phyloP scores from a whole-genome alignment of 2,329 filamentous ascomycete genomes.

The Aspergillus sp. region DNA sequence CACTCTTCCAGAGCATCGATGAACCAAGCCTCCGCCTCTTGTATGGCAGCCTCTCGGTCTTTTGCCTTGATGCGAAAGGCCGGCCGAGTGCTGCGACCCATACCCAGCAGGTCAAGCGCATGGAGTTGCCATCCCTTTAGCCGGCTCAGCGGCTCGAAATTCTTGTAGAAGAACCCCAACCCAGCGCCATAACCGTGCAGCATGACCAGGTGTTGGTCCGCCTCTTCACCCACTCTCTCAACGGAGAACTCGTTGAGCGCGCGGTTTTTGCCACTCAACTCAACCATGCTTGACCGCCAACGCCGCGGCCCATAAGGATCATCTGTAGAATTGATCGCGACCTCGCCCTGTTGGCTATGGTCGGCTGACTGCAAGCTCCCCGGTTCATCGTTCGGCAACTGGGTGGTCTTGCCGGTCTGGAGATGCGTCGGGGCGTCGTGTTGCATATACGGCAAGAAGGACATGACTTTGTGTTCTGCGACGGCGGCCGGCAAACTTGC shows the following conservation, averaged over 20 bases:
- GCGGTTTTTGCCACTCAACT: slow-evolving; percentile 79
- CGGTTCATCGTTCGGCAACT: slow-evolving; percentile 23
- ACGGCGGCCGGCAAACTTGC: slow-evolving; percentile 74
- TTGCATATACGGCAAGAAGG: slow-evolving; percentile 77
- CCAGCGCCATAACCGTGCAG: slow-evolving; percentile 95
- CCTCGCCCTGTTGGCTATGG: slow-evolving; percentile 42
- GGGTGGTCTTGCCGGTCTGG: slow-evolving; percentile 54
- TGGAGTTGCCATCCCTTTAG: slow-evolving; percentile 82
- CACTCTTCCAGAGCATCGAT: slow-evolving; percentile 95
- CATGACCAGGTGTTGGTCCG: slow-evolving; percentile 88
- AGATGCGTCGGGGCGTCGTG: slow-evolving; percentile 65
- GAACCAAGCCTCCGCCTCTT: slow-evolving; percentile 93
- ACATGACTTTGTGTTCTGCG: slow-evolving; percentile 86
- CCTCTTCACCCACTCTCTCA: slow-evolving; percentile 74
- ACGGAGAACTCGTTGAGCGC: slow-evolving; percentile 91
- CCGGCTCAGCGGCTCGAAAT: slow-evolving; percentile 84
- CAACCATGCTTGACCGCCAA: slow-evolving; percentile 84
- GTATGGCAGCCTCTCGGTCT: slow-evolving; percentile 73
- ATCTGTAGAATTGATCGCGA: slow-evolving; percentile 48
- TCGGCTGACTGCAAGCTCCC: slow-evolving; percentile 37
- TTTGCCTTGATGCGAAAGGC: slow-evolving; percentile 83
- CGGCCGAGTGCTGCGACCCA: slow-evolving; percentile 85
- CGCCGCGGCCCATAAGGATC: slow-evolving; percentile 82
- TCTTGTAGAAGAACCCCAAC: slow-evolving; percentile 97
- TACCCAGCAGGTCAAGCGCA: slow-evolving; percentile 90